Base-by-base conservation (phyloP, 352 stramenopile genomes). In the Phytophthora pseudosyringae region DNA sequence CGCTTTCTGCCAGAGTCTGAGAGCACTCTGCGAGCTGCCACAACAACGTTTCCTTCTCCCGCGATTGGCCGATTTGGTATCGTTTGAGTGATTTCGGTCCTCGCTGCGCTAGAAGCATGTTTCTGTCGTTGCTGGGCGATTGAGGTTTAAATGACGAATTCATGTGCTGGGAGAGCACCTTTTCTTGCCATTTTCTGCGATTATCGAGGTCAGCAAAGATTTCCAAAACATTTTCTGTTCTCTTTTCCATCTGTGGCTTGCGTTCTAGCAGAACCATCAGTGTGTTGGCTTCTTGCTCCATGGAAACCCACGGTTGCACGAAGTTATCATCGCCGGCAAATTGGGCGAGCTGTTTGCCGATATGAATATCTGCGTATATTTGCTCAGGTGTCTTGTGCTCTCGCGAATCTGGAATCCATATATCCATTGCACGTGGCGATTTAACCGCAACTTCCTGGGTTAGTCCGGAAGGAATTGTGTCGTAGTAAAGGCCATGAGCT, bases 301-400 rank as follows among this genome's bases (percentile, higher is more conserved):
- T 16, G 3, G 18, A 31, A 15, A 64, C 21, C 64, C 58, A 72
- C 6, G 41, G 39, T 16, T 60, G 38, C 4, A 46, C 28, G 3
- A 59, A 13, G 4, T 57, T 46, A 9, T 58, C 36, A 33, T 59
- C 12, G n/a, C 44, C 58, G 21, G 64, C 15, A 60, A 63, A 51
- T 8, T 52, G 59, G 3, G 43, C 58, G 31, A 77, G 16, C 10
- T 73, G 52, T 9, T 70, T 65, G 10, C 51, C 41, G 12, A 78
- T 62, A 28, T 73, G 64, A 55, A 86, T 74, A 0, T 67, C 62
- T 6, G 69, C 69, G 10, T 54, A 52, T 21, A 86, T 79, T 50
- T 84, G 73, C 10, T 69, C 56, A 0, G 75, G 71, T 2, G 71
- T 81, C 46, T 65, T 69, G 43, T 69, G 73, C 16, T 73, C 50